phyloP scores from a whole-genome alignment of 2,329 filamentous ascomycete genomes.

The Botrytis cinerea region DNA sequence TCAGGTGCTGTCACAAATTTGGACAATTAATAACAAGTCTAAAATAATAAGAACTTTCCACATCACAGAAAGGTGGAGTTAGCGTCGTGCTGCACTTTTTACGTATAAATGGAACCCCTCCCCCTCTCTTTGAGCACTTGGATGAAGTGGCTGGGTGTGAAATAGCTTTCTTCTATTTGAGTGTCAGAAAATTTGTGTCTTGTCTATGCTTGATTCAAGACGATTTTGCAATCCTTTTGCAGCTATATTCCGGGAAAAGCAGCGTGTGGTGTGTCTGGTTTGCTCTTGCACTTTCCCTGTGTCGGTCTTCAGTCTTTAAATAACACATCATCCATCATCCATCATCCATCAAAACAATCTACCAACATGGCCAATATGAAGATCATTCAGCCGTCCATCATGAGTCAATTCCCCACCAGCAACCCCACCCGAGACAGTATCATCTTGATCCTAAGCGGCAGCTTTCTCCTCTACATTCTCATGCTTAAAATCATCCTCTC shows the following conservation, averaged over 20 bases:
- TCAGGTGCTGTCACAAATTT: neutral
- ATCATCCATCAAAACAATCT: neutral
- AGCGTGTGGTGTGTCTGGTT: neutral
- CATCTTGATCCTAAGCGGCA: conserved; percentile 10
- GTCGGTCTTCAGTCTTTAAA: neutral
- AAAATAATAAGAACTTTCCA: neutral
- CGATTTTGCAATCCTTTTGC: neutral
- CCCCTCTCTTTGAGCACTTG: neutral
- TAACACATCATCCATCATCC: neutral
- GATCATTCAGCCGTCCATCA: neutral
- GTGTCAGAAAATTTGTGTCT: neutral
- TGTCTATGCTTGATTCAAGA: neutral
- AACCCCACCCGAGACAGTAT: conserved; percentile 1
- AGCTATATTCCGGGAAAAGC: neutral
- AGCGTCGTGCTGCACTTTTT: too few relatives aligned
- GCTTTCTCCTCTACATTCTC: conserved; percentile 27
- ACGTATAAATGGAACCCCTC: too few relatives aligned
- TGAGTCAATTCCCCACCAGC: neutral
- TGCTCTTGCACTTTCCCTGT: neutral
- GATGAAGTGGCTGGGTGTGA: neutral
- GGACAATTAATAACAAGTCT: too few relatives aligned
- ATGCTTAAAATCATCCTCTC: conserved; percentile 17
- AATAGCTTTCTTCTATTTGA: neutral
- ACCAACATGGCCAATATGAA: too few relatives aligned
- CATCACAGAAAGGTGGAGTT: neutral